Percentiles rank a stretch among this genome's conserved stretches.
phyloP scores from a whole-genome alignment of 2,329 filamentous ascomycete species.

The Cercospora canescens region DNA sequence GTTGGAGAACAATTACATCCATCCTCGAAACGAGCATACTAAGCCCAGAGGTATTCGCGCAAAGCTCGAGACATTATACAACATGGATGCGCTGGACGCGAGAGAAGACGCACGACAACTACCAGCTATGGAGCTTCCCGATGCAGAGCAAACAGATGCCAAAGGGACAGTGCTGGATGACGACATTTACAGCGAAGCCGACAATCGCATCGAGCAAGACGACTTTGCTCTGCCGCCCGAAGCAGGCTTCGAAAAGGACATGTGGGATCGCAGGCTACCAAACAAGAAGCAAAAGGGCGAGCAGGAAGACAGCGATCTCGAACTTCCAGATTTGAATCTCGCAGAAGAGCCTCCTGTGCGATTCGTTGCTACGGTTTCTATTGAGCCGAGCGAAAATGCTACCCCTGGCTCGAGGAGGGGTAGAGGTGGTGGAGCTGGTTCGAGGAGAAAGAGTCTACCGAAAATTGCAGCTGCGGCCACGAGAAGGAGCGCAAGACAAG shows the following conservation, averaged over 20 bases:
- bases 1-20: slow-evolving; percentile 37
- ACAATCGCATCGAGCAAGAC: slow-evolving; percentile 39
- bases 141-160: slow-evolving; percentile 42
- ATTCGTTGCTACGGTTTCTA: slow-evolving; percentile 36
- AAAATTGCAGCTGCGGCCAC: slow-evolving; percentile 19
- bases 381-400: slow-evolving; percentile 29
- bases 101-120: slow-evolving; percentile 67
- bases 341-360: slow-evolving; percentile 33
- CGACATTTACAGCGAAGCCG: slow-evolving; percentile 39
- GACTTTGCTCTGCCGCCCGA: slow-evolving; percentile 47
- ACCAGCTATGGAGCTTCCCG: slow-evolving; percentile 40
- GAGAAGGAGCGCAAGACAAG: slow-evolving; percentile 30
- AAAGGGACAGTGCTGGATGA: slow-evolving; percentile 34
- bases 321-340: slow-evolving; percentile 35
- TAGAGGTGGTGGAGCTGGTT: slow-evolving; percentile 17
- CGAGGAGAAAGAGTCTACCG: slow-evolving; percentile 17
- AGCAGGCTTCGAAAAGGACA: slow-evolving; percentile 41
- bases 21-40: slow-evolving; percentile 60
- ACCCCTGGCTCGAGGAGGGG: slow-evolving; percentile 21
- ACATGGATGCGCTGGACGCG: slow-evolving; percentile 82
- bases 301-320: slow-evolving; percentile 25
- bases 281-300: slow-evolving; percentile 17
- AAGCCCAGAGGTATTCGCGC: slow-evolving; percentile 89
- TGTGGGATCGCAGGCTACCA: slow-evolving; percentile 43
- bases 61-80: slow-evolving; percentile 81